Conservation (phyloP, 495 filamentous ascomycete genomes). For the Bombardia bombarda region DNA sequence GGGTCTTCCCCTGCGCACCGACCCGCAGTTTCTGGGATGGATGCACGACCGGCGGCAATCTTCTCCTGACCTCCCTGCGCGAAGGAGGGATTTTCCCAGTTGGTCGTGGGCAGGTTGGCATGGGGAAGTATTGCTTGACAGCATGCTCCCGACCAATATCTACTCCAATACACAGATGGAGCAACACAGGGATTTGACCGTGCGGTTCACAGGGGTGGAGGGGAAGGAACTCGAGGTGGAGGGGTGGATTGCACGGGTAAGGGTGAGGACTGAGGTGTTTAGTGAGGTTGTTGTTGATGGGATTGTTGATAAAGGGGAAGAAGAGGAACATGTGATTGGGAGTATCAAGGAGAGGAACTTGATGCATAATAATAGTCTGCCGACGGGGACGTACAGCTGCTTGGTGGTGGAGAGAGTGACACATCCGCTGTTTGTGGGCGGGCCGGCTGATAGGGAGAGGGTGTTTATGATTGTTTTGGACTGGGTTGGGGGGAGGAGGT, state of each 20-base stretch:
- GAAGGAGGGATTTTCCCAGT: constrained; percentile 5
- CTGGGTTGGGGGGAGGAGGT: not conserved
- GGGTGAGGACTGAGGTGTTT: constrained; percentile 11
- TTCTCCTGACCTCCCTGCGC: not conserved
- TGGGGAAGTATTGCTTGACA: constrained; percentile 1
- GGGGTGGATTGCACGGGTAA: constrained; percentile 4
- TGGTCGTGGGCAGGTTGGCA: constrained; percentile 15
- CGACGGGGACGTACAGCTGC: constrained; percentile 2
- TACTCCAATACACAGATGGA: not conserved
- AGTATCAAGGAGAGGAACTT: constrained; percentile 12
- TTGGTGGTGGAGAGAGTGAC: constrained; percentile 7
- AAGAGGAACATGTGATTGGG: constrained; percentile 5
- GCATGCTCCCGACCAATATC: not conserved
- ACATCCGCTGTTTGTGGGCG: not conserved
- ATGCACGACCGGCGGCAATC: constrained; percentile 4
- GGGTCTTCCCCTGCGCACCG: constrained; percentile 8
- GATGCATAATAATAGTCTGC: constrained; percentile 9
- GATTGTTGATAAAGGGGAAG: not conserved
- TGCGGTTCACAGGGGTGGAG: not conserved
- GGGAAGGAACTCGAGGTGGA: constrained; percentile 1
- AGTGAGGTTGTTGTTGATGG: constrained; percentile 4
- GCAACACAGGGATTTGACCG: constrained; percentile 4
- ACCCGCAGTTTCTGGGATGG: constrained; percentile 8
- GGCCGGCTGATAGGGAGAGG: not conserved
- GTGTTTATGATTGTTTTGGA: constrained; percentile 11